Percentiles rank a stretch among this genome's conserved stretches.
phyloP scores from a whole-genome alignment of 306 rosid species.

The Vigna hirtella region DNA sequence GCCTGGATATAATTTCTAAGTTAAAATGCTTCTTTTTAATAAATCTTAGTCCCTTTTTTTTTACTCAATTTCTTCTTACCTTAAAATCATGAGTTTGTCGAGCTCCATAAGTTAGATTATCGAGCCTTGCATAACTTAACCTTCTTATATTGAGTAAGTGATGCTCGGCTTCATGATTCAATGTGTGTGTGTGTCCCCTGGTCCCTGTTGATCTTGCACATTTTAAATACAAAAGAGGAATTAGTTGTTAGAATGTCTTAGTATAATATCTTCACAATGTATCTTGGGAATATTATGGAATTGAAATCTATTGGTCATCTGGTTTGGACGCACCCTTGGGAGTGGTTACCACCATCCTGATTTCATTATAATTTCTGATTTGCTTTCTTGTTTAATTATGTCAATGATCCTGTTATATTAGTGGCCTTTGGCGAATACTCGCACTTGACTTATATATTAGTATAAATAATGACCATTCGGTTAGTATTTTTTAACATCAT shows the following conservation, averaged over 20 bases:
- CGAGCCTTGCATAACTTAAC: not conserved
- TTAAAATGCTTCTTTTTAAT: not conserved
- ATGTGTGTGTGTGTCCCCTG: not conserved
- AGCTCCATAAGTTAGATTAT: not conserved
- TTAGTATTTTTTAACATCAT: not conserved
- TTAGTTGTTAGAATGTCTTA: not conserved
- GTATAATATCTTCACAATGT: conserved; percentile 3
- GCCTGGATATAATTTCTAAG: not conserved
- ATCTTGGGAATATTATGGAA: not conserved
- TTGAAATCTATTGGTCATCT: not conserved
- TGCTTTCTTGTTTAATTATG: not conserved
- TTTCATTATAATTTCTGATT: not conserved
- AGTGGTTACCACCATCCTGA: not conserved
- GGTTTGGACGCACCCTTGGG: not conserved
- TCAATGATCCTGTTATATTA: not conserved
- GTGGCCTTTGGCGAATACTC: not conserved
- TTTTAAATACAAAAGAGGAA: not conserved
- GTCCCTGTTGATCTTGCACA: not conserved
- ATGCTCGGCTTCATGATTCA: not conserved
- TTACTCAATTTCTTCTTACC: not conserved
- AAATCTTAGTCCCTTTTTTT: not conserved
- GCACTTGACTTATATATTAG: not conserved
- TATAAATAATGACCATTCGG: conserved; percentile 7
- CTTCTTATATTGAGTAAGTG: not conserved
- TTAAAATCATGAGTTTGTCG: not conserved